phyloP scores from a whole-genome alignment of 208 protist genomes.

The Leishmania arabica region DNA sequence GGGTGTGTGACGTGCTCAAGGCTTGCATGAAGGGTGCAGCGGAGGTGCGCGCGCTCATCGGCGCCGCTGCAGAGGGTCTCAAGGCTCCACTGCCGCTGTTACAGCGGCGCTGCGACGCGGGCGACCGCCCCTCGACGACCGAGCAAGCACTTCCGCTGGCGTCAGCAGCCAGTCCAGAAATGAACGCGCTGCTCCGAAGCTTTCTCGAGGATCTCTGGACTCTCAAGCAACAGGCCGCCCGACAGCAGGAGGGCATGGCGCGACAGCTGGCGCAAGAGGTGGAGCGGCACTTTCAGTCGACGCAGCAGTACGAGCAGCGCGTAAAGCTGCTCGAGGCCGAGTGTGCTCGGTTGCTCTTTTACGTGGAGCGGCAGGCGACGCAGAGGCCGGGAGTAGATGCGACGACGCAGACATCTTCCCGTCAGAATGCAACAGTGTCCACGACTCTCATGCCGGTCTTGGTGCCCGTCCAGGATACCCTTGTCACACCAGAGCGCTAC shows the following conservation, averaged over 20 bases:
- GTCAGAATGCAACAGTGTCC: background rate
- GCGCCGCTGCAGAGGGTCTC: constrained; percentile 16
- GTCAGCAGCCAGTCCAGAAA: constrained; percentile 28
- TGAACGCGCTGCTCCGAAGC: constrained; percentile 43
- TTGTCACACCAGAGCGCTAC: constrained; percentile 24
- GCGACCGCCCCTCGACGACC: background rate
- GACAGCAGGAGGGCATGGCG: constrained; percentile 50
- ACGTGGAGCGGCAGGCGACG: constrained; percentile 16
- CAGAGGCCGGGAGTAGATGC: background rate
- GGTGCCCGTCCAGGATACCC: constrained; percentile 8
- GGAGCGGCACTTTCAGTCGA: constrained; percentile 54
- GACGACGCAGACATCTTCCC: background rate
- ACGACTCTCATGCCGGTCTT: background rate
- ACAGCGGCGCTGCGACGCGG: background rate
- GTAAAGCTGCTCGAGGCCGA: constrained; percentile 46
- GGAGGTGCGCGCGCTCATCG: constrained; percentile 28
- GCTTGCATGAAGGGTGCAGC: constrained; percentile 47
- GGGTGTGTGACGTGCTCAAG: constrained; percentile 70
- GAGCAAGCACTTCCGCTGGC: background rate
- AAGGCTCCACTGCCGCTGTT: constrained; percentile 6
- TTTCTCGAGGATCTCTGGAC: constrained; percentile 41
- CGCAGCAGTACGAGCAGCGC: constrained; percentile 64
- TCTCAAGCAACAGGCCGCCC: constrained; percentile 29
- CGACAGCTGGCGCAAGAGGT: constrained; percentile 57
- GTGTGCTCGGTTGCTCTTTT: constrained; percentile 32